Evolutionary conservation across 1,284 basidiomycete genomes (phyloP), one percentile per base, ranked within the genome.

Genomic region (Trametes pubescens): DNA sequence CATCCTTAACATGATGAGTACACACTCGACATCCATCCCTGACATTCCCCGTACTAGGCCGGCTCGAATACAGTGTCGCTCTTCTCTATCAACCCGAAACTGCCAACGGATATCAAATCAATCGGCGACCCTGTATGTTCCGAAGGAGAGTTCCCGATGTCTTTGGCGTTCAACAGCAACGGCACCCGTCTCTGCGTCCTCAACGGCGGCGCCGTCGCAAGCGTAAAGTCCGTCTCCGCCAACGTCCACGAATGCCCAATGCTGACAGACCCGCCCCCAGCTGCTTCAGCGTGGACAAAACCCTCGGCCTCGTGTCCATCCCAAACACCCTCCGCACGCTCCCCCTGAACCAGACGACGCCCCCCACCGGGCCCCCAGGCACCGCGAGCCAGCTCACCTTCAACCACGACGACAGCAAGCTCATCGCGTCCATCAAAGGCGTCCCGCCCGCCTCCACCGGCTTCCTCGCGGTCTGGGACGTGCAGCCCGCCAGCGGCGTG

Each of bases 131-230:
- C 82, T 3, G 71, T 80, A 5, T 74, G 75, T 10, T 78, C 76
- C 46, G 80, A 77, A 1, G 81, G 83, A 22, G 79, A 84, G 57
- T 84, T 84, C 74, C 83, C 83, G 16, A 74, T 83, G 55, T 81
- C 82, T 0, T 66, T 84, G 10, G 78, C 81, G 4, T 77, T 83
- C 65, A 82, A 80, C 70, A 73, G 74, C 46, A 73, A 72, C 13
- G 80, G 80, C 14, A 76, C 72, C 51, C 75, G 68, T 46, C 73
- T 82, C 22, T 85, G 83, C 68, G 77, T 78, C 6, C 71, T 84
- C 29, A 84, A 84, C 70, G 79, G 81, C 22, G 84, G 84, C 9
- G 70, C 71, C 29, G 71, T 80, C 24, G 82, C 82, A 66, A 79
- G 81, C 51, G 80, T 85, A 60, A 79, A 76, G 82, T 84, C 65